These are phyloP conservation scores for Agaricus sinodeliciosus DNA, from an alignment of 768 basidiomycete genomes.

Conservation along the genomic window DNA sequence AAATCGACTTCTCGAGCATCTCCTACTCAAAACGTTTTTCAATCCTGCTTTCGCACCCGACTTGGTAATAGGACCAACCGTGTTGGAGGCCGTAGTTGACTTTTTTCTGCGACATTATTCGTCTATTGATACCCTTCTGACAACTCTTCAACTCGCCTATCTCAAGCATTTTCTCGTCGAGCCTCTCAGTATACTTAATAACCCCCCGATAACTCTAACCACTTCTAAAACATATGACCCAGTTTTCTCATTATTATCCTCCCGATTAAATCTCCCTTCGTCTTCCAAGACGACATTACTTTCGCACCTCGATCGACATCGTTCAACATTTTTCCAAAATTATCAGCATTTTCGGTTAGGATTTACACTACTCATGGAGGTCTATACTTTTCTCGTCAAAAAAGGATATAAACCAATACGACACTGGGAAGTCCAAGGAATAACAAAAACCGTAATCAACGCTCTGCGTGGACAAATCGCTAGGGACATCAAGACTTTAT, in stretches of 20 bases:
- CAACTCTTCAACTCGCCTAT: slow-evolving; percentile 46
- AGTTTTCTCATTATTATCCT: not conserved
- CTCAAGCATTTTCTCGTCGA: slow-evolving; percentile 65
- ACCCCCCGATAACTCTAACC: slow-evolving; percentile 2
- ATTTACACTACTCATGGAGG: slow-evolving; percentile 36
- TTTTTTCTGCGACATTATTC: slow-evolving; percentile 49
- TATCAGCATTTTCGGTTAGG: slow-evolving; percentile 32
- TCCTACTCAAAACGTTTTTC: slow-evolving; percentile 61
- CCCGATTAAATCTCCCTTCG: not conserved
- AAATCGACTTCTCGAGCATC: slow-evolving; percentile 38
- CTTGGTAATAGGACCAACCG: slow-evolving; percentile 52
- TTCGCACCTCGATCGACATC: not conserved
- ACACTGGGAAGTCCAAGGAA: slow-evolving; percentile 20
- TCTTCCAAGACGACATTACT: not conserved
- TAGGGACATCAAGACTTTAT: slow-evolving; percentile 38
- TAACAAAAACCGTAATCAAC: slow-evolving; percentile 36
- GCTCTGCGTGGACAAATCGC: slow-evolving; percentile 37
- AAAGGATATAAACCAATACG: slow-evolving; percentile 34
- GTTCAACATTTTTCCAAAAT: slow-evolving; percentile 10
- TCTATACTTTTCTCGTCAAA: slow-evolving; percentile 37
- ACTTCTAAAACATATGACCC: not conserved
- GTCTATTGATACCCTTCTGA: slow-evolving; percentile 50
- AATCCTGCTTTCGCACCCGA: slow-evolving; percentile 52
- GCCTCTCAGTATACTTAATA: slow-evolving; percentile 41
- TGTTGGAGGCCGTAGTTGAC: slow-evolving; percentile 50